Evolutionary conservation across 106 monocot genomes (phyloP).

Genomic region (Ottelia alismoides): DNA sequence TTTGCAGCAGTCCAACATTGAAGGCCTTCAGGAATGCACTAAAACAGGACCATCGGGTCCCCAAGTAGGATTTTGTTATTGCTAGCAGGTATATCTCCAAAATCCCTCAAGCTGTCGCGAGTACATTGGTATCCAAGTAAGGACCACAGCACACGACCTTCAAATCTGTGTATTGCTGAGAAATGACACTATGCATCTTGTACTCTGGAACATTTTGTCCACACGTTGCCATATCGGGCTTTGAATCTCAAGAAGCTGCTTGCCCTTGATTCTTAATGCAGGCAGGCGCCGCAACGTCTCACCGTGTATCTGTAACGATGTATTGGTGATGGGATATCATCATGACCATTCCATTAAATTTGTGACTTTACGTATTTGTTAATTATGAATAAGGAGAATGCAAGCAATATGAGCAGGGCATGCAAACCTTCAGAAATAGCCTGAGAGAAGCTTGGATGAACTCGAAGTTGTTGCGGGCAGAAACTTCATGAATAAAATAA

Average conservation of each 20-base stretch:
- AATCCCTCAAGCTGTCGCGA: neutral
- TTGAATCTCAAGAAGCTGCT: constrained; percentile 11
- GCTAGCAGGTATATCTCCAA: neutral
- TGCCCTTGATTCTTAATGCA: constrained; percentile 10
- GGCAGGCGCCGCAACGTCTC: constrained; percentile 13
- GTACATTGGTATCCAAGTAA: neutral
- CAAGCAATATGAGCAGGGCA: constrained; percentile 1
- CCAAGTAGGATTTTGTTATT: too few species aligned
- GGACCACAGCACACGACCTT: neutral
- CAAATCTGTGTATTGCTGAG: constrained; percentile 22
- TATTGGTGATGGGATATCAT: neutral
- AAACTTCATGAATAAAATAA: constrained; percentile 84
- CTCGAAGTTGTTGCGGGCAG: constrained; percentile 79
- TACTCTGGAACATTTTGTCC: constrained; percentile 20
- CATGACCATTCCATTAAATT: neutral
- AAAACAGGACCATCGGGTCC: too few species aligned
- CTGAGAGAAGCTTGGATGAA: constrained; percentile 86
- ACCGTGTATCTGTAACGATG: constrained; percentile 21
- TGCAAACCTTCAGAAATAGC: constrained; percentile 85
- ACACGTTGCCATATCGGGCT: constrained; percentile 13
- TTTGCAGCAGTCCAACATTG: neutral
- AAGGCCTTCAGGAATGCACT: too few species aligned
- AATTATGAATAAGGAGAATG: neutral
- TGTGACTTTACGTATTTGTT: neutral
- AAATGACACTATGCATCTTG: constrained; percentile 23